These are phyloP conservation scores for Magnolia changhungtana DNA, from an alignment of 164 flowering plant genomes.

Conservation along the genomic window DNA sequence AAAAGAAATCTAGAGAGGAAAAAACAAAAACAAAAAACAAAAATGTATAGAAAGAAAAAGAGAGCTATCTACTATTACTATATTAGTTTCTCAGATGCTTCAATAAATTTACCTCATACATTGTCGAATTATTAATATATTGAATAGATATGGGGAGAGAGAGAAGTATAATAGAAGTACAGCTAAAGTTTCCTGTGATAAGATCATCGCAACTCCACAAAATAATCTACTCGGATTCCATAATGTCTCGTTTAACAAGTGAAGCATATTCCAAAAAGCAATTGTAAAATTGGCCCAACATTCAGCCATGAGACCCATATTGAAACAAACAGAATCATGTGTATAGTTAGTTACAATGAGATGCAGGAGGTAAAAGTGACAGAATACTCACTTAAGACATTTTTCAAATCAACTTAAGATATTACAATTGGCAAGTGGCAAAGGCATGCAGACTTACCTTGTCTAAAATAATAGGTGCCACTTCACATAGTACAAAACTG, in stretches of 20 bases:
- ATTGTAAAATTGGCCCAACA: not conserved
- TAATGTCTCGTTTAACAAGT: not conserved
- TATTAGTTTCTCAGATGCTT: too few relatives aligned
- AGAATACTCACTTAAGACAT: not conserved
- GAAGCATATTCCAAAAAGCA: not conserved
- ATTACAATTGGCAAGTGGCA: too few relatives aligned
- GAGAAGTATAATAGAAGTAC: too few relatives aligned
- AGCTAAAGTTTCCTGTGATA: not conserved
- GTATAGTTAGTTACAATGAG: not conserved
- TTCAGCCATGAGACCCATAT: not conserved
- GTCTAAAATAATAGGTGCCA: conserved; percentile 83
- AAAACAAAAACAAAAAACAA: too few relatives aligned
- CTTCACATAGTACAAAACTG: conserved; percentile 58
- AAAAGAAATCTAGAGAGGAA: too few relatives aligned
- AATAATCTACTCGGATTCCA: not conserved
- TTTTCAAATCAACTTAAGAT: not conserved
- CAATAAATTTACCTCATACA: too few relatives aligned
- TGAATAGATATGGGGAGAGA: too few relatives aligned
- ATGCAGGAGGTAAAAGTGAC: not conserved
- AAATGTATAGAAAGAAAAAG: too few relatives aligned
- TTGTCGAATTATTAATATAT: too few relatives aligned
- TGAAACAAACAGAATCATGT: not conserved
- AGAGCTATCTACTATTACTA: too few relatives aligned
- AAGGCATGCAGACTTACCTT: conserved; percentile 50
- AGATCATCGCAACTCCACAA: too few relatives aligned